A percentile compares a stretch with the other conserved stretches of the same genome.
Conservation (phyloP, 176 grass and related monocot genomes). For the Bromus sterilis region DNA sequence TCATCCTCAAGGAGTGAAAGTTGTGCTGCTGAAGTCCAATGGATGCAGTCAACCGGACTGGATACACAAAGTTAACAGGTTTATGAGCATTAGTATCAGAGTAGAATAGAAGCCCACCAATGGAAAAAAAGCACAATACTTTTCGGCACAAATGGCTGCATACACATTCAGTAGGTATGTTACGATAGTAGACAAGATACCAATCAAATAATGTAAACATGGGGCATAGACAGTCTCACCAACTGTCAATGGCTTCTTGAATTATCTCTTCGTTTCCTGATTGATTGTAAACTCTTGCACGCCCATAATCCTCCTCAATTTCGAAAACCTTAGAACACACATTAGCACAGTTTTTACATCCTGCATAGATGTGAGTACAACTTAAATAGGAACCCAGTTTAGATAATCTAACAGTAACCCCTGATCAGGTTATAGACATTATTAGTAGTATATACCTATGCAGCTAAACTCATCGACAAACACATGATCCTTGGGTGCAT, state of each 20-base stretch:
- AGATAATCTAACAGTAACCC: background rate
- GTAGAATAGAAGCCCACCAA: background rate
- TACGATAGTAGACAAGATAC: background rate
- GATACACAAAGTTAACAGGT: conserved; percentile 25
- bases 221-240: conserved; percentile 30
- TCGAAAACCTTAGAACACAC: conserved; percentile 68
- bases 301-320: conserved; percentile 89
- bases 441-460: conserved; percentile 58
- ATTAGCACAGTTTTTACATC: conserved; percentile 98
- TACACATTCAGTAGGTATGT: background rate
- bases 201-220: background rate
- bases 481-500: conserved; percentile 71
- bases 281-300: conserved; percentile 82
- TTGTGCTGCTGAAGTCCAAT: conserved; percentile 95
- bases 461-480: conserved; percentile 99
- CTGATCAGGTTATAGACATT: background rate
- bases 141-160: background rate
- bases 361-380: conserved; percentile 27
- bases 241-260: conserved; percentile 88
- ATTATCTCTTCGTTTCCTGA: conserved; percentile 52
- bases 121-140: background rate
- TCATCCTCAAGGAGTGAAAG: conserved; percentile 96
- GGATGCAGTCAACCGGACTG: conserved; percentile 98
- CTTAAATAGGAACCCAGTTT: background rate
- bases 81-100: conserved; percentile 16